Conservation (phyloP, 2,329 filamentous ascomycete species). For the Pseudofabraea citricarpa region DNA sequence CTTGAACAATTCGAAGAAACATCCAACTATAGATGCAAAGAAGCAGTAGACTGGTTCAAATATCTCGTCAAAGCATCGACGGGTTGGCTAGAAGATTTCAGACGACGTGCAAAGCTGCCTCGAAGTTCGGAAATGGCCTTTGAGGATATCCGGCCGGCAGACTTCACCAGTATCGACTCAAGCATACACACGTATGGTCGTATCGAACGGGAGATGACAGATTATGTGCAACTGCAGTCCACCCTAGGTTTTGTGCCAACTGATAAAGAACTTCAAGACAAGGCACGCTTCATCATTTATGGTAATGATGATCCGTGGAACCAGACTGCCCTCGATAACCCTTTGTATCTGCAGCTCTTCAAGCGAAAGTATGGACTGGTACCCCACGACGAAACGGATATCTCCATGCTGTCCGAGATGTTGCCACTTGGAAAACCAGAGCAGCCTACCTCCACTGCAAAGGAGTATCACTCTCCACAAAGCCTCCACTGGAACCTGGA, state of each 20-base stretch:
- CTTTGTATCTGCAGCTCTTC: conserved; percentile 49
- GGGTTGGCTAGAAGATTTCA: conserved; percentile 51
- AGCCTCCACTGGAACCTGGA: conserved; percentile 24
- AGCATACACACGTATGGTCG: conserved; percentile 51
- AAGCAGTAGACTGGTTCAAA: conserved; percentile 48
- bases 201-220: conserved; percentile 50
- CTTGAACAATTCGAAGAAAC: conserved; percentile 50
- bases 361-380: conserved; percentile 27
- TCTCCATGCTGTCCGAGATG: conserved; percentile 14
- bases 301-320: conserved; percentile 60
- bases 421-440: not conserved
- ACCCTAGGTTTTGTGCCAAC: conserved; percentile 42
- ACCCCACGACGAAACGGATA: conserved; percentile 11
- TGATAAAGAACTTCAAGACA: conserved; percentile 49
- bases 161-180: conserved; percentile 51
- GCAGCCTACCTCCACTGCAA: not conserved
- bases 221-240: conserved; percentile 43
- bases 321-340: conserved; percentile 55
- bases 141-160: conserved; percentile 43
- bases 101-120: conserved; percentile 51
- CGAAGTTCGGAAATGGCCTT: conserved; percentile 50
- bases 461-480: conserved; percentile 10
- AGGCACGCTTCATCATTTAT: conserved; percentile 58
- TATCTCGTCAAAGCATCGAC: conserved; percentile 45
- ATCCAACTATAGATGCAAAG: conserved; percentile 19